Evolutionary conservation across 192 early-diverging fungal species (phyloP).

Genomic region (Jimgerdemannia flammicorona): DNA sequence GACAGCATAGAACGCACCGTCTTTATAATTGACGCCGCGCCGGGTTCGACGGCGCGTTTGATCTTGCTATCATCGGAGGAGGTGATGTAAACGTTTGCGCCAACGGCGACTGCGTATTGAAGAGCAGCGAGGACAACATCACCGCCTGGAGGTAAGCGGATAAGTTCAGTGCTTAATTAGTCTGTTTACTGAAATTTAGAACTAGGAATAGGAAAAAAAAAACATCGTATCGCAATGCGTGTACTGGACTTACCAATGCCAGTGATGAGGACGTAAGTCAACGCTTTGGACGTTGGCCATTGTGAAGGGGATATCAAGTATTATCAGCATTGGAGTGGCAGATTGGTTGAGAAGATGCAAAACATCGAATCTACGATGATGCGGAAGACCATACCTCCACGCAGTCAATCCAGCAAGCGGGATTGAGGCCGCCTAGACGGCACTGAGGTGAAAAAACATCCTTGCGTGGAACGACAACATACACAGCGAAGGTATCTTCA

Average conservation of each 20-base stretch:
- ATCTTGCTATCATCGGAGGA: conserved; percentile 64
- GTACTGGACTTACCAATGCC: conserved; percentile 44
- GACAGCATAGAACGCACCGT: conserved; percentile 29
- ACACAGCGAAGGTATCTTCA: conserved; percentile 60
- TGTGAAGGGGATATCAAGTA: conserved; percentile 33
- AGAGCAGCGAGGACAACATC: conserved; percentile 67
- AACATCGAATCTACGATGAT: not conserved
- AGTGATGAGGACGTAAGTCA: conserved; percentile 57
- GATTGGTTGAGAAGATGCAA: too few species aligned
- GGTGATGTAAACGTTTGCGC: conserved; percentile 71
- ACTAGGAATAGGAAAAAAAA: too few species aligned
- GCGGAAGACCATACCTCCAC: conserved; percentile 24
- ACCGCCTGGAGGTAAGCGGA: conserved; percentile 33
- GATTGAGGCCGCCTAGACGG: conserved; percentile 59
- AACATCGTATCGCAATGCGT: not conserved
- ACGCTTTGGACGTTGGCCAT: conserved; percentile 48
- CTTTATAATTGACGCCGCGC: conserved; percentile 69
- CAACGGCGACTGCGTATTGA: conserved; percentile 59
- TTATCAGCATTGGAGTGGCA: too few species aligned
- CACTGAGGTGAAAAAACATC: conserved; percentile 56
- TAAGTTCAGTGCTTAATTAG: not conserved
- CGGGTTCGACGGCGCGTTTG: conserved; percentile 48
- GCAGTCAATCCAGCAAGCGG: conserved; percentile 65
- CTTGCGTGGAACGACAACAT: conserved; percentile 34
- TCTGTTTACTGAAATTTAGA: too few species aligned